phyloP scores from a whole-genome alignment of 257 asterid species.

The Solanum chaucha region DNA sequence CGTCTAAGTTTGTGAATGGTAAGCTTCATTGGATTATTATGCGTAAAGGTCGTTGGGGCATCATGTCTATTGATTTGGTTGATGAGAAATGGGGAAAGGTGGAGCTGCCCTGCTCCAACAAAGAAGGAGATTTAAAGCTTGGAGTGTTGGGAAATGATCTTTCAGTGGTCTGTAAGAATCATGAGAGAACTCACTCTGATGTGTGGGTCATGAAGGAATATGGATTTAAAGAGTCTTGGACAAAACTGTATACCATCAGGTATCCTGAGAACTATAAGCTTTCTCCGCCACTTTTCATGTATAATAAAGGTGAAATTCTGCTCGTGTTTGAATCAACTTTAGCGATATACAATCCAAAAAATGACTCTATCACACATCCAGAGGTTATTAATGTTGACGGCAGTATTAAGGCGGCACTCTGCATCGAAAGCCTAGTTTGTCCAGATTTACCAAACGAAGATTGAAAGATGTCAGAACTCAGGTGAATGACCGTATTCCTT shows the following conservation, averaged over 20 bases:
- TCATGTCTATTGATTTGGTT: not conserved
- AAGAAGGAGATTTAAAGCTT: not conserved
- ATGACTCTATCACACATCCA: slow-evolving; percentile 16
- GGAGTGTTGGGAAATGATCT: not conserved
- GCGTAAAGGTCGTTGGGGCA: not conserved
- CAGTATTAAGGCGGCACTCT: not conserved
- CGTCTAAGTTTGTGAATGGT: not conserved
- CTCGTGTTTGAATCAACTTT: slow-evolving; percentile 12
- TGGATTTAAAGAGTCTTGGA: not conserved
- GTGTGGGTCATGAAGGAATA: not conserved
- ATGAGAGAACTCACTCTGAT: not conserved
- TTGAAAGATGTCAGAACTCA: not conserved
- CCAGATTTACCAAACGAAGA: not conserved
- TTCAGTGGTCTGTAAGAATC: slow-evolving; percentile 24
- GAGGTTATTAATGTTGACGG: not conserved
- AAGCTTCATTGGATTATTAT: not conserved
- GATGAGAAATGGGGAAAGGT: not conserved
- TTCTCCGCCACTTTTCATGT: not conserved
- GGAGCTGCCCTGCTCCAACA: not conserved
- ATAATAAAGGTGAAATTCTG: slow-evolving; percentile 23
- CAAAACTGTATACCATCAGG: not conserved
- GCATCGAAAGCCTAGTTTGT: slow-evolving; percentile 20
- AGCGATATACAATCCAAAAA: slow-evolving; percentile 20
- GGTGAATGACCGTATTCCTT: no score
- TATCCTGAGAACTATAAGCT: not conserved